phyloP scores from a whole-genome alignment of 23 red algal genomes.

The Gracilaria vermiculophylla region DNA sequence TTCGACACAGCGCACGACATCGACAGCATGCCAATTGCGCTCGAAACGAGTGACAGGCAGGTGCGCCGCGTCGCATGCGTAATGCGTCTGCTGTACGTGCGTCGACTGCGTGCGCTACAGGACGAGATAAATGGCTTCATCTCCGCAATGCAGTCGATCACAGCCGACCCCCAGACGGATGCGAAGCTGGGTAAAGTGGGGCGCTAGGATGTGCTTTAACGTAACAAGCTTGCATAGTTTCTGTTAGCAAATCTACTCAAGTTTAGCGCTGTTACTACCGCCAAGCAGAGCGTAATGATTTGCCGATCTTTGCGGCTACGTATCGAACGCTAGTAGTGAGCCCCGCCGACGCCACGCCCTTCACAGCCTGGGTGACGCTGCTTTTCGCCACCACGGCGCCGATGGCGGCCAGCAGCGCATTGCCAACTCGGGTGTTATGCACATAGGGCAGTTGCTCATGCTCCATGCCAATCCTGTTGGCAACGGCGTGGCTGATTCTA shows the following conservation, averaged over 20 bases:
- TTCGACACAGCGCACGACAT: neutral
- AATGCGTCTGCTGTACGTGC: conserved; percentile 38
- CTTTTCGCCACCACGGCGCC: conserved; percentile 37
- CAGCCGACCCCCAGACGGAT: conserved; percentile 37
- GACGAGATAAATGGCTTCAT: conserved; percentile 29
- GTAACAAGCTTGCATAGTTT: neutral
- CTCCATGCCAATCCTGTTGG: neutral
- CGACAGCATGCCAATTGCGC: conserved; percentile 11
- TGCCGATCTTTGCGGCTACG: conserved; percentile 56
- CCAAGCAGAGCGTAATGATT: conserved; percentile 6
- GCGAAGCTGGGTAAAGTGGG: conserved; percentile 41
- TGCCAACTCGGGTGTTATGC: neutral
- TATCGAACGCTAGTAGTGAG: conserved; percentile 50
- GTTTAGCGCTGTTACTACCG: neutral
- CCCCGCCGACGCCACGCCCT: conserved; percentile 65
- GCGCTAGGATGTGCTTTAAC: conserved; percentile 1
- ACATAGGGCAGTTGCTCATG: neutral
- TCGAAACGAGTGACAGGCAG: conserved; percentile 12
- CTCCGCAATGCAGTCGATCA: conserved; percentile 37
- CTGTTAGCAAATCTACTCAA: neutral
- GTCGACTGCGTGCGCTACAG: conserved; percentile 29
- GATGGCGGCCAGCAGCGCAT: conserved; percentile 44
- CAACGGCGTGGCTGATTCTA: neutral
- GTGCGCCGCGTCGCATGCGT: neutral
- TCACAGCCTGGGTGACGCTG: conserved; percentile 54